phyloP scores from a whole-genome alignment of 306 rosid species.

The Trifolium dubium region DNA sequence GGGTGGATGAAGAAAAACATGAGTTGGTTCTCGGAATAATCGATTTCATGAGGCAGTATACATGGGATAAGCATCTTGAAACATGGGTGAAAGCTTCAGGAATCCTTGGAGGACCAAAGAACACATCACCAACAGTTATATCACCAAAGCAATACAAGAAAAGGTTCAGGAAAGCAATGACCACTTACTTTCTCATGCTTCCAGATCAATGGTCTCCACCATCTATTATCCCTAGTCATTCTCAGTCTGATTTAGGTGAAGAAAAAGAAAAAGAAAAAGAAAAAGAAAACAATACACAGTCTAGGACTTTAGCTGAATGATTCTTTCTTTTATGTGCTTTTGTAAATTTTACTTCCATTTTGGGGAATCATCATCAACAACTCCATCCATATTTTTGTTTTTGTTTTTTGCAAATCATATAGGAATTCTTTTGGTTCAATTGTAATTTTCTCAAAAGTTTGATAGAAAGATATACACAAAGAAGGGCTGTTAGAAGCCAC shows the following conservation, averaged over 20 bases:
- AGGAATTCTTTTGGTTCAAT: conserved; percentile 52
- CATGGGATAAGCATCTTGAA: conserved; percentile 99
- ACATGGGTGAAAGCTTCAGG: conserved; percentile 98
- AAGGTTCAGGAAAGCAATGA: conserved; percentile 97
- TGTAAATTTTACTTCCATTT: conserved; percentile 51
- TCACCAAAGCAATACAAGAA: conserved; percentile 94
- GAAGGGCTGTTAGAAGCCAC: conserved; percentile 57
- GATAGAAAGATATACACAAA: conserved; percentile 48
- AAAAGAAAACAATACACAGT: conserved; percentile 51
- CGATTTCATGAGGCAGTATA: conserved; percentile 97
- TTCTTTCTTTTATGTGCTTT: conserved; percentile 42
- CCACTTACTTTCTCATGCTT: conserved; percentile 93
- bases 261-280: conserved; percentile 39
- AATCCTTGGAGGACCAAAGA: conserved; percentile 94
- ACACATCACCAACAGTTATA: conserved; percentile 86
- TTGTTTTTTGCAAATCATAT: conserved; percentile 39
- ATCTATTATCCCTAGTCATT: conserved; percentile 55
- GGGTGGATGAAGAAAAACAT: conserved; percentile 91
- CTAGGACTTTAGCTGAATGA: conserved; percentile 59
- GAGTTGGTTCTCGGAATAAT: conserved; percentile 94
- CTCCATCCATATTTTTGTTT: conserved; percentile 40
- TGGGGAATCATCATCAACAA: conserved; percentile 42
- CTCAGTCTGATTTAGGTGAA: conserved; percentile 74
- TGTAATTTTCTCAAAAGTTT: conserved; percentile 51
- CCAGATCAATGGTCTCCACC: conserved; percentile 97